phyloP scores from a whole-genome alignment of 176 grass and related monocot species.

The Phoenix roebelenii region DNA sequence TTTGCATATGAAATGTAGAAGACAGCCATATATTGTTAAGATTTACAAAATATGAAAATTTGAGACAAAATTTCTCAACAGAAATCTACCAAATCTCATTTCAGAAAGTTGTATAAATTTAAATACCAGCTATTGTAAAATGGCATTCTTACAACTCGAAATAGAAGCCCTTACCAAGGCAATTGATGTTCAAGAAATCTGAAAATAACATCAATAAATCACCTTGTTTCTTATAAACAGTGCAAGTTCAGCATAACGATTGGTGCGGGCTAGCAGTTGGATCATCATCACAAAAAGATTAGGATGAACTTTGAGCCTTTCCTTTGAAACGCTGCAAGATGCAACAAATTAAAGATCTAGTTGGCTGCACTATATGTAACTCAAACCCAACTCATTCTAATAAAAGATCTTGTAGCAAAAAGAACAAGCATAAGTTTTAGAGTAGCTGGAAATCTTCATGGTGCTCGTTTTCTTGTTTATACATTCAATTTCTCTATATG shows the following conservation, averaged over 20 bases:
- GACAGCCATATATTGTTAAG: too few relatives aligned
- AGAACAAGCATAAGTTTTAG: too few relatives aligned
- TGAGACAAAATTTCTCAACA: too few relatives aligned
- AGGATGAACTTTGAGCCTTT: constrained; percentile 58
- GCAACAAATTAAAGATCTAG: too few relatives aligned
- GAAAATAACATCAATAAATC: neutral
- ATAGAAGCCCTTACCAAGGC: neutral
- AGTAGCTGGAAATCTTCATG: too few relatives aligned
- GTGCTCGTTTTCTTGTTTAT: too few relatives aligned
- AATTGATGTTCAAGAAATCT: neutral
- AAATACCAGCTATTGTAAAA: neutral
- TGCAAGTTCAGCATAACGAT: constrained; percentile 54
- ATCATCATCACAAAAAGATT: constrained; percentile 60
- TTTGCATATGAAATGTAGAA: too few relatives aligned
- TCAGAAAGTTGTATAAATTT: neutral
- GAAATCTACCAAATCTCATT: neutral
- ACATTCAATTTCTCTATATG: too few relatives aligned
- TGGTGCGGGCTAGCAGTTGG: constrained; percentile 44
- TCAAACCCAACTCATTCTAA: too few relatives aligned
- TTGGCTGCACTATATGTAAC: too few relatives aligned
- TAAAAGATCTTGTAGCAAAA: too few relatives aligned
- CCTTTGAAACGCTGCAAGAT: constrained; percentile 55
- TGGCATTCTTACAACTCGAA: neutral
- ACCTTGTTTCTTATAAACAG: constrained; percentile 91
- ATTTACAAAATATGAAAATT: too few relatives aligned